Base-by-base conservation (phyloP, 306 rosid genomes). In the Abrus pulchellus region DNA sequence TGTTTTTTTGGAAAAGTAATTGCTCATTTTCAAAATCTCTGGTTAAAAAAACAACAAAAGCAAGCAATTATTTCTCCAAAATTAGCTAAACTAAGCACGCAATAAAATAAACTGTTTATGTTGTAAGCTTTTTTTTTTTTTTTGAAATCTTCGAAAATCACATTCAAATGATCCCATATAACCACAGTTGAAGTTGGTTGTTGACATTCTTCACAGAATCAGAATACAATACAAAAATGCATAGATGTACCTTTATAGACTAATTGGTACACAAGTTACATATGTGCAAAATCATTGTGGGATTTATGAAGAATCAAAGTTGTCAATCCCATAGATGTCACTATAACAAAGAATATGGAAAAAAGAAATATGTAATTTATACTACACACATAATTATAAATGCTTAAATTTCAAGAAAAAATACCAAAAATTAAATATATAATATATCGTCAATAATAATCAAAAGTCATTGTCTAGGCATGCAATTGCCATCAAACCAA, bases 211-310 rank as follows among this genome's bases (percentile, higher is more conserved):
- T 4, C 50, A 50, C 67, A 54, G 47, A 48, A 43, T 66, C 60
- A 68, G 54, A 54, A 68, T 83, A 57, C 54, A 60, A 61, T 76
- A 44, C 64, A 52, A 63, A 76, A 64, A 61, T 55, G 28, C 68
- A 73, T 44, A 78, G 12, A 45, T 32, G 55, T 45, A 4, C 48
- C 40, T 28, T 29, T 33, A 75, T 36, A 13, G 34, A 75, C 45
- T 66, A 59, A 53, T 20, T 1, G 5, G 5, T 61, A 9, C 62
- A 52, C 6, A 60, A 34, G 14, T 41, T 41, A 44, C 13, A 66
- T 27, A 33, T 12, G 34, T 5, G 27, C 0, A 57, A n/a, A 47
- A 44, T 44, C 12, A 53, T 34, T 1, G 9, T 30, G 69, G n/a
- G 48, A 57, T 34, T 62, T 14, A 30, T 47, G 49, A 65, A 65